Conservation (phyloP, 768 basidiomycete genomes). For the Agaricus subrufescens region DNA sequence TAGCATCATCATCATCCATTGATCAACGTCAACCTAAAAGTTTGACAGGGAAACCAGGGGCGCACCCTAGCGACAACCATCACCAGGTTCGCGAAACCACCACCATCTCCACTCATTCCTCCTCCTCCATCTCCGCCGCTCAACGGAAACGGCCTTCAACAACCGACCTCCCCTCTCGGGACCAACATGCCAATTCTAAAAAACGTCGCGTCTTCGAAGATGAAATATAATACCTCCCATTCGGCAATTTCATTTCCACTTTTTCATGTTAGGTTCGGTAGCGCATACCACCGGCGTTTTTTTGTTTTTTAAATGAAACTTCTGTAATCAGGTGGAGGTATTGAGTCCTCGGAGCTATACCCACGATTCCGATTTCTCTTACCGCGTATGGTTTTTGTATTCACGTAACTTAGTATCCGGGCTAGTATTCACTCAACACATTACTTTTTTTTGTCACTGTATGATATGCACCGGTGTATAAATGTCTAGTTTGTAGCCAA, state of each 20-base stretch:
- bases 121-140: not conserved
- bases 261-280: too few relatives aligned
- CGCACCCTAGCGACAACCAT: not conserved
- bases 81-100: not conserved
- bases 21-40: not conserved
- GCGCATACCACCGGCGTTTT: too few relatives aligned
- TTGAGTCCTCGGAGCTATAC: too few relatives aligned
- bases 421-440: not conserved
- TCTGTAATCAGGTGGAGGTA: too few relatives aligned
- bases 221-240: not conserved
- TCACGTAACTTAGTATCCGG: too few relatives aligned
- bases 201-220: not conserved
- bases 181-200: not conserved
- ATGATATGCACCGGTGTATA: conserved; percentile 5
- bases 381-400: too few relatives aligned
- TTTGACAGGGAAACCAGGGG: not conserved
- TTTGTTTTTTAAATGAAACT: too few relatives aligned
- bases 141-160: not conserved
- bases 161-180: not conserved
- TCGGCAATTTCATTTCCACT: not conserved
- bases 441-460: conserved; percentile 7
- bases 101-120: too few relatives aligned
- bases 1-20: not conserved
- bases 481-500: conserved; percentile 17
- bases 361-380: too few relatives aligned